phyloP scores from a whole-genome alignment of 208 protist species.

The Leishmania major region DNA sequence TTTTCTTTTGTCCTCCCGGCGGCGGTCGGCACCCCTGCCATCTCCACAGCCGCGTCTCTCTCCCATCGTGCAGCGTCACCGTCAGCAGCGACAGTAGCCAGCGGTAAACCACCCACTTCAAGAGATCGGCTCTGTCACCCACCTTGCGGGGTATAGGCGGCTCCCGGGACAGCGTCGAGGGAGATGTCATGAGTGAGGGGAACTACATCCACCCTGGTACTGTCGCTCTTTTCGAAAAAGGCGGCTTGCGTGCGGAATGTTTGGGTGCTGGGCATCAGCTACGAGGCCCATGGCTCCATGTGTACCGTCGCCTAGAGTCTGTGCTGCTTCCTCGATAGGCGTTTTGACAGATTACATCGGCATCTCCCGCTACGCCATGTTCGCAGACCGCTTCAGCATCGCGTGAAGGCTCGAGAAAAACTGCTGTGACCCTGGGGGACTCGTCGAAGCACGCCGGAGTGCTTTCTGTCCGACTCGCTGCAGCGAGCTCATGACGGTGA shows the following conservation, averaged over 20 bases:
- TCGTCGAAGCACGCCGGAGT: slow-evolving; percentile 7
- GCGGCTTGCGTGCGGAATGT: slow-evolving; percentile 34
- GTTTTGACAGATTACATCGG: slow-evolving; percentile 53
- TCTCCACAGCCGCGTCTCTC: not conserved
- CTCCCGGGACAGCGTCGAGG: not conserved
- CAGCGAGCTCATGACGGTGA: not conserved
- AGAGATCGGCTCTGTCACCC: not conserved
- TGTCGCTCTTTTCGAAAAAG: slow-evolving; percentile 26
- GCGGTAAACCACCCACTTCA: not conserved
- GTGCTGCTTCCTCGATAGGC: slow-evolving; percentile 57
- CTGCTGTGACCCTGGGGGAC: not conserved
- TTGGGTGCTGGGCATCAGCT: slow-evolving; percentile 45
- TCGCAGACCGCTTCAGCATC: slow-evolving; percentile 48
- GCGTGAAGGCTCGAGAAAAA: not conserved
- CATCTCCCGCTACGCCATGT: slow-evolving; percentile 49
- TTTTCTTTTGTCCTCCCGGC: not conserved
- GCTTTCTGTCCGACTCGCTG: not conserved
- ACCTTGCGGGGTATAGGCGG: not conserved
- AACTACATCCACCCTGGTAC: slow-evolving; percentile 41
- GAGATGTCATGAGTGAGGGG: not conserved
- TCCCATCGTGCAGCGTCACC: not conserved
- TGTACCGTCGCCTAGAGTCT: slow-evolving; percentile 43
- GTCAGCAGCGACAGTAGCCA: not conserved
- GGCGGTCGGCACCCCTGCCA: not conserved
- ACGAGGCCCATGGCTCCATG: slow-evolving; percentile 49